Percentiles rank a stretch among this genome's conserved stretches.
phyloP scores from a whole-genome alignment of 768 basidiomycete species.

The Termitomyces sp. region DNA sequence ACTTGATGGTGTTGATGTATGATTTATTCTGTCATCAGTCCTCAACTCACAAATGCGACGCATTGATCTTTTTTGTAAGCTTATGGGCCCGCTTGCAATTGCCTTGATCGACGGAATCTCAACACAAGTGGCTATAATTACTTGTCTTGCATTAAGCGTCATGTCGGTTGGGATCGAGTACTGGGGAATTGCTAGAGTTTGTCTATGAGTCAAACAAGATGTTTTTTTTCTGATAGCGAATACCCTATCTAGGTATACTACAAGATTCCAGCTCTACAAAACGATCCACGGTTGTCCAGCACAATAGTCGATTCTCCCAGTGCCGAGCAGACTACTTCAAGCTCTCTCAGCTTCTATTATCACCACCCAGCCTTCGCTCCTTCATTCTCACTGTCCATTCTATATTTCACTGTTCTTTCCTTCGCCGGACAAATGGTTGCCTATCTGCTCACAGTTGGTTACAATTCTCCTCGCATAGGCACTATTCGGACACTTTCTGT shows the following conservation, averaged over 20 bases:
- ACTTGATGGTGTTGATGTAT: neutral
- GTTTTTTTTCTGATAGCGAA: neutral
- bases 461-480: slow-evolving; percentile 17
- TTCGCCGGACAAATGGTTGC: slow-evolving; percentile 25
- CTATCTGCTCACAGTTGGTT: slow-evolving; percentile 21
- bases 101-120: slow-evolving; percentile 21
- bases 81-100: slow-evolving; percentile 19
- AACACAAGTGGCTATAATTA: slow-evolving; percentile 14
- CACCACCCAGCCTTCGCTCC: slow-evolving; percentile 18
- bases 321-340: neutral
- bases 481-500: slow-evolving; percentile 18
- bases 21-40: slow-evolving; percentile 6
- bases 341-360: slow-evolving; percentile 15
- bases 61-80: slow-evolving; percentile 25
- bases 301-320: neutral
- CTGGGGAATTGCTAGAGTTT: slow-evolving; percentile 19
- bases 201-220: neutral
- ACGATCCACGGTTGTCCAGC: neutral
- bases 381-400: slow-evolving; percentile 19
- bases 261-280: slow-evolving; percentile 1
- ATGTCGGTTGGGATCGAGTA: slow-evolving; percentile 20
- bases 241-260: slow-evolving; percentile 1
- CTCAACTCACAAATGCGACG: slow-evolving; percentile 26
- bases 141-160: slow-evolving; percentile 15
- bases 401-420: slow-evolving; percentile 27